Conservation (phyloP, 495 filamentous ascomycete genomes). For the Evansstolkia leycettana region DNA sequence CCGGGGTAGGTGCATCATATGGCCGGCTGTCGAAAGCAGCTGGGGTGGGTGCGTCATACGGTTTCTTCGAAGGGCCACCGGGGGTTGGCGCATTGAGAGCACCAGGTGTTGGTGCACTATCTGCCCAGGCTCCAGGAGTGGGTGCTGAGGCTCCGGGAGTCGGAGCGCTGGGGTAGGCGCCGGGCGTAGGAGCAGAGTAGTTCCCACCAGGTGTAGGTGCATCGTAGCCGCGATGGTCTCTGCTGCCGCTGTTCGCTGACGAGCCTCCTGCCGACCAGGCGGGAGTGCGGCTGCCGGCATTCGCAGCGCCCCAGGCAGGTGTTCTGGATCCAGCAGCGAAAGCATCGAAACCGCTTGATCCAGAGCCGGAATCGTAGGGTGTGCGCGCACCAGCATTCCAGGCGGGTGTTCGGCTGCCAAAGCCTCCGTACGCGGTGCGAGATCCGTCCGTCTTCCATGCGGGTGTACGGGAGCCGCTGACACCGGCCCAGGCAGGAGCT, state of each 20-base stretch:
- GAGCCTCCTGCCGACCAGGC: slow-evolving; percentile 27
- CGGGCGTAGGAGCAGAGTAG: slow-evolving; percentile 40
- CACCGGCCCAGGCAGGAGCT: slow-evolving; percentile 49
- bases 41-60: slow-evolving; percentile 47
- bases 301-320: slow-evolving; percentile 51
- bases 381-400: slow-evolving; percentile 57
- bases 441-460: slow-evolving; percentile 64
- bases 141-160: slow-evolving; percentile 66
- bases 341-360: slow-evolving; percentile 51
- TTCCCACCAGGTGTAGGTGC: slow-evolving; percentile 67
- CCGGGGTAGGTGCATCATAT: slow-evolving; percentile 68
- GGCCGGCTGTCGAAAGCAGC: slow-evolving; percentile 45
- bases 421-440: slow-evolving; percentile 57
- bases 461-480: slow-evolving; percentile 51
- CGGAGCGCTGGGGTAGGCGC: slow-evolving; percentile 44
- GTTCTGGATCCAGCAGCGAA: slow-evolving; percentile 67
- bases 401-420: slow-evolving; percentile 33
- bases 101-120: slow-evolving; percentile 51
- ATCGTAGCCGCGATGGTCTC: slow-evolving; percentile 47
- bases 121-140: slow-evolving; percentile 60
- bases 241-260: slow-evolving; percentile 18
- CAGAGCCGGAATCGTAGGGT: slow-evolving; percentile 48
- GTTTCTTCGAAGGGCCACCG: slow-evolving; percentile 23
- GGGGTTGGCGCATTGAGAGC: slow-evolving; percentile 52
- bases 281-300: slow-evolving; percentile 39